Percentiles rank a stretch among this genome's conserved stretches.
Evolutionary conservation across 2,329 filamentous ascomycete species (phyloP).

Genomic region (Fusarium subtropicale): DNA sequence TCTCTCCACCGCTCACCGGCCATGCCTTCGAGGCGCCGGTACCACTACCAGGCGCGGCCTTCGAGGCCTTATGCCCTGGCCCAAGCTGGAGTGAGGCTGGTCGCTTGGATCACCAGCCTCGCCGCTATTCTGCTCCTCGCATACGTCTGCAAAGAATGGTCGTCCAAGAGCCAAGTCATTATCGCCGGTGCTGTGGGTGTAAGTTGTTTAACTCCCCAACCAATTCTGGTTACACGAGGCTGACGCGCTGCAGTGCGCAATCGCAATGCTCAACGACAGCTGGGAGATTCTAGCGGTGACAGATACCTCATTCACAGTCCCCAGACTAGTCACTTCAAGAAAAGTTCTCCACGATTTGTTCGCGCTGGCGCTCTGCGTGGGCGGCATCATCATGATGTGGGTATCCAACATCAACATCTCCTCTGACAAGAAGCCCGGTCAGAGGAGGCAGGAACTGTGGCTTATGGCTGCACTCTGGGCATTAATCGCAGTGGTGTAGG

Average conservation of each 20-base stretch:
- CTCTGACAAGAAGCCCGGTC: constrained; percentile 8
- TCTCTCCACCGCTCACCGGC: neutral
- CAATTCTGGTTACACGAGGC: constrained; percentile 1
- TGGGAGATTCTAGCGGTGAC: constrained; percentile 52
- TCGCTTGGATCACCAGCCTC: constrained; percentile 51
- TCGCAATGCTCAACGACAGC: constrained; percentile 54
- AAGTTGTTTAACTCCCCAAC: constrained; percentile 22
- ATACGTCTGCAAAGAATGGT: constrained; percentile 51
- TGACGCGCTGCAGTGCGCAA: constrained; percentile 42
- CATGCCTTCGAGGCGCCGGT: constrained; percentile 36
- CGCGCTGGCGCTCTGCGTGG: constrained; percentile 50
- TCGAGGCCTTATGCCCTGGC: constrained; percentile 35
- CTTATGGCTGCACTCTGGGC: constrained; percentile 41
- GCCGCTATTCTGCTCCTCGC: constrained; percentile 49
- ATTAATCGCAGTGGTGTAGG: constrained; percentile 46
- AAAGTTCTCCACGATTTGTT: constrained; percentile 51
- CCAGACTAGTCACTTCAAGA: constrained; percentile 46
- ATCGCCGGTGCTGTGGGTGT: constrained; percentile 51
- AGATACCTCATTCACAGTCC: constrained; percentile 45
- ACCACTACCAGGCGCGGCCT: constrained; percentile 22
- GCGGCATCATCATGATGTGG: constrained; percentile 51
- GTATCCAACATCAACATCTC: constrained; percentile 48
- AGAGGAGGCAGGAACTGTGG: constrained; percentile 34
- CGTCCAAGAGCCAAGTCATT: constrained; percentile 45
- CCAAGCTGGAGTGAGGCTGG: constrained; percentile 44